A percentile compares a stretch with the other conserved stretches of the same genome.
Conservation (phyloP, 164 flowering plant species). For the Dillenia turbinata region DNA sequence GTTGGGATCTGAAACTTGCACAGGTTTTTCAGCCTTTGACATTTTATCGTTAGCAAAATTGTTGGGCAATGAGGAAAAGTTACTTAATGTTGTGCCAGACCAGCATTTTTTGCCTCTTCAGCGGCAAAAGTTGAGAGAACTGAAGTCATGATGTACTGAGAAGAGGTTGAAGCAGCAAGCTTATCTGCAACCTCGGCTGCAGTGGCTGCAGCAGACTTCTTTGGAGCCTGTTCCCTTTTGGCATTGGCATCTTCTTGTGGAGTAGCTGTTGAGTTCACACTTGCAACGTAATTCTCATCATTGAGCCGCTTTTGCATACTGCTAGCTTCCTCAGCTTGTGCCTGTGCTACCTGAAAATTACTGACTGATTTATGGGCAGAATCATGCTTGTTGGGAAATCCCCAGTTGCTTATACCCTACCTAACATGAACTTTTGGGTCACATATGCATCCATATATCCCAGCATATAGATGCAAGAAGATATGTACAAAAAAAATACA, state of each 20-base stretch:
- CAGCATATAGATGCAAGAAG: too few relatives aligned
- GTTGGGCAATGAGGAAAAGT: slow-evolving; percentile 26
- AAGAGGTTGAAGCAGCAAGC: slow-evolving; percentile 84
- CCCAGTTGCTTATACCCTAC: too few relatives aligned
- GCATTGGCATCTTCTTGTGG: slow-evolving; percentile 22
- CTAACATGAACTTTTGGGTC: too few relatives aligned
- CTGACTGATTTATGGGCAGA: too few relatives aligned
- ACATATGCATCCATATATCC: too few relatives aligned
- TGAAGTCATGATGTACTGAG: slow-evolving; percentile 81
- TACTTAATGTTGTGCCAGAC: slow-evolving; percentile 28
- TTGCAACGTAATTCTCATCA: slow-evolving; percentile 45
- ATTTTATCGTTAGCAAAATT: slow-evolving; percentile 19
- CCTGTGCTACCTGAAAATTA: slow-evolving; percentile 66
- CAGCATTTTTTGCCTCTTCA: slow-evolving; percentile 72
- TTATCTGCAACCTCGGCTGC: slow-evolving; percentile 96
- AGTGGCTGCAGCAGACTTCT: slow-evolving; percentile 71
- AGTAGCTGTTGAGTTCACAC: slow-evolving; percentile 23
- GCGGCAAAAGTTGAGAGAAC: slow-evolving; percentile 94
- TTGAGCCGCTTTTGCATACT: slow-evolving; percentile 58
- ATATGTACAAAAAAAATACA: too few relatives aligned
- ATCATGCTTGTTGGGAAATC: too few relatives aligned
- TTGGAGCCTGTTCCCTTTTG: slow-evolving; percentile 35
- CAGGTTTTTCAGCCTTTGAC: slow-evolving; percentile 36
- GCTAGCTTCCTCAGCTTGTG: slow-evolving; percentile 62
- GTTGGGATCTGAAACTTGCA: slow-evolving; percentile 41